Conservation (phyloP, 1,284 basidiomycete species). For the Sanghuangporus weigelae region DNA sequence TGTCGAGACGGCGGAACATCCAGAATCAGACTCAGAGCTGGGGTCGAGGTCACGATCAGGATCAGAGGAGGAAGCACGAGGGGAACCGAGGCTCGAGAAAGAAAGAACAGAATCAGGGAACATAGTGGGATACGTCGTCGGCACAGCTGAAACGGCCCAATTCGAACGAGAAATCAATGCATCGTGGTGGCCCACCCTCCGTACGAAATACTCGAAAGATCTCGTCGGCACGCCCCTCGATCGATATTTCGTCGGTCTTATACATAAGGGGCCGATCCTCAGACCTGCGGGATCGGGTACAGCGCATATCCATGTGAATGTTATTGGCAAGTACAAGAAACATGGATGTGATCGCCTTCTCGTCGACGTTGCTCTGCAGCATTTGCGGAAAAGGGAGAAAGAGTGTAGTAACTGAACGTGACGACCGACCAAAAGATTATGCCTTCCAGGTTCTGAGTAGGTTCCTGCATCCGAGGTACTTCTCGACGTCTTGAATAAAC, state of each 20-base stretch:
- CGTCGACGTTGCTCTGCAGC: conserved; percentile 13
- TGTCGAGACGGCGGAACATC: conserved; percentile 3
- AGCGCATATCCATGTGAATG: conserved; percentile 9
- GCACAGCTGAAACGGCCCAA: conserved; percentile 9
- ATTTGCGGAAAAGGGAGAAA: conserved; percentile 1
- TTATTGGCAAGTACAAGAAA: conserved; percentile 5
- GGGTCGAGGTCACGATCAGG: background rate
- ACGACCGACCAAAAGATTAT: too few relatives aligned
- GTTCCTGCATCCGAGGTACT: too few relatives aligned
- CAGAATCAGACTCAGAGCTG: background rate
- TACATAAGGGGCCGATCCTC: conserved; percentile 2
- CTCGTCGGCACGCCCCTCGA: conserved; percentile 15
- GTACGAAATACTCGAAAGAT: conserved; percentile 1
- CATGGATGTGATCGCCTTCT: conserved; percentile 13
- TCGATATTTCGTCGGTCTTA: conserved; percentile 9
- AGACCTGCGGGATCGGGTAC: background rate
- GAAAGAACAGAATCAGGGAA: background rate
- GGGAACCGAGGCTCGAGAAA: background rate
- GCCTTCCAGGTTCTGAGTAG: too few relatives aligned
- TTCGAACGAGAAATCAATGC: conserved; percentile 10
- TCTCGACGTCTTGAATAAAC: too few relatives aligned
- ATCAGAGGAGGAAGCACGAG: background rate
- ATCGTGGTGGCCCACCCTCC: conserved; percentile 9
- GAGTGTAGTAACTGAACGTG: background rate
- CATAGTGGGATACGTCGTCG: conserved; percentile 15